Evolutionary conservation across 257 asterid genomes (phyloP), one percentile per base, ranked within the genome.

Genomic region (Eustoma russellianum): DNA sequence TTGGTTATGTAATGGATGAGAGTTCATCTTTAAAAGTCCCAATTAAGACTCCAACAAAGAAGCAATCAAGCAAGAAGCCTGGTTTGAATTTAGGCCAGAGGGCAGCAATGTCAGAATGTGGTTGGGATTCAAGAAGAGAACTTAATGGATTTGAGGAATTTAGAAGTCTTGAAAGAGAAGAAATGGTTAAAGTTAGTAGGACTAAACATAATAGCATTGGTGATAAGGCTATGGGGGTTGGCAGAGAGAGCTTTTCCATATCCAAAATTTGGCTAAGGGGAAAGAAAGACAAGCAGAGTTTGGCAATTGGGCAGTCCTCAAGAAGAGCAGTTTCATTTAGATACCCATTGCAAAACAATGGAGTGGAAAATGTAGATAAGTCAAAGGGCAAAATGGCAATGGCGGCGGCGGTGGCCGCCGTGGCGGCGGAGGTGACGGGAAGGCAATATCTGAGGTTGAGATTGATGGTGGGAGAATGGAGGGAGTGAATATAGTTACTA

Each of bases 1-100:
- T 91, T 67, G 98, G 95, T 33, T 91, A 91, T 63, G 72, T 91
- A 1, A 80, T 91, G 95, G 92, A 87, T 53, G 95, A 80, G 43
- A 80, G 66, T 16, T 62, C 85, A 13, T 51, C 81, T 49, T 67
- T 91, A 16, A 86, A 79, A 70, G 98, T 91, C 1, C 95, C 96
- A 0, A 82, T 91, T 44, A 76, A 78, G 55, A 59, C 92, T 28
- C 91, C 87, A 7, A 2, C 57, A 18, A 86, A 83, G 73, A 87
- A 82, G 56, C 75, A 65, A 17, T 9, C 83, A 0, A 76, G 56
- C 65, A 86, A 78, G 73, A 91, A 87, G 49, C 68, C 71, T 35
- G 14, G 60, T 33, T 59, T 74, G 60, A 89, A 92, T 1, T 85
- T 83, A 15, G 80, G 83, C 16, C 96, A 73, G 35, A 68, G 87